Evolutionary conservation across 2,329 filamentous ascomycete genomes (phyloP).

Genomic region (Nemania abortiva): DNA sequence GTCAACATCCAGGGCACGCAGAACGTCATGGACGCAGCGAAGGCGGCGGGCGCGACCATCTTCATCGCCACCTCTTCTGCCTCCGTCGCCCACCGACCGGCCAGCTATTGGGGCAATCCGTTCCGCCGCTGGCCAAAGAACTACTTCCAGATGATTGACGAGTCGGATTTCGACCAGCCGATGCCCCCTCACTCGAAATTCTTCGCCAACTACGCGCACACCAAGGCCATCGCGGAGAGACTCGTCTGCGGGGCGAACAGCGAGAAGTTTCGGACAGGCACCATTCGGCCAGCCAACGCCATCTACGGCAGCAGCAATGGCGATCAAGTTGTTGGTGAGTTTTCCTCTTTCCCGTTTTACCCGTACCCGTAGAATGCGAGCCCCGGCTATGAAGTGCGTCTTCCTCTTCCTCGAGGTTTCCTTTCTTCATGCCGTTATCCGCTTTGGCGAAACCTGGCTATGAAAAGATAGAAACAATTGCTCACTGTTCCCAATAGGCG

Average conservation of each 20-base stretch:
- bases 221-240: conserved; percentile 61
- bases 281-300: conserved; percentile 64
- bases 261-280: conserved; percentile 62
- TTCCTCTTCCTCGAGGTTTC: no score
- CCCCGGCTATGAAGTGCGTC: background rate
- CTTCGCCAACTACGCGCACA: conserved; percentile 60
- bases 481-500: conserved; percentile 33
- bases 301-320: conserved; percentile 52
- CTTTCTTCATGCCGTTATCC: background rate
- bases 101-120: conserved; percentile 55
- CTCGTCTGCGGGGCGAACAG: conserved; percentile 54
- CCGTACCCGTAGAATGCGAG: background rate
- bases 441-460: background rate
- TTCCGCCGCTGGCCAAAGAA: conserved; percentile 54
- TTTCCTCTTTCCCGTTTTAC: background rate
- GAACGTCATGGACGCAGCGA: conserved; percentile 59
- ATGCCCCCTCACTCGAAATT: conserved; percentile 56
- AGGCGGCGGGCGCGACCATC: conserved; percentile 56
- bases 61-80: conserved; percentile 62
- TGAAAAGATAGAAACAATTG: background rate
- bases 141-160: conserved; percentile 58
- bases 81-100: conserved; percentile 56
- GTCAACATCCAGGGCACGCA: conserved; percentile 62
- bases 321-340: conserved; percentile 56
- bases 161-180: conserved; percentile 55